Base-by-base conservation (phyloP, 2,329 filamentous ascomycete genomes). In the Hypoxylon sp. region DNA sequence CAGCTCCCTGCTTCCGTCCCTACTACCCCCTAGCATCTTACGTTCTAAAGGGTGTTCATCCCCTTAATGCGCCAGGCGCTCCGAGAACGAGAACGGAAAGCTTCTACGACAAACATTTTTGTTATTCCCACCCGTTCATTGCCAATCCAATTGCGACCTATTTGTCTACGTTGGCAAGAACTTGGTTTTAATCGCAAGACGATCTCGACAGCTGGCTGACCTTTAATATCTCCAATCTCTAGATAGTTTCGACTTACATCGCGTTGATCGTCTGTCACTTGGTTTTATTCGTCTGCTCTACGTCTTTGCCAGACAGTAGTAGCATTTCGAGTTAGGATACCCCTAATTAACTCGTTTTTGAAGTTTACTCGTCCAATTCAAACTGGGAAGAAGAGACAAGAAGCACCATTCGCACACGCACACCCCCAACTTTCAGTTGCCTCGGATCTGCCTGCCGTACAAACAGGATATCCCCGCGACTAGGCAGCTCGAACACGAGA, bases 261-360 rank as follows among this genome's bases (percentile, higher is more conserved):
- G 42, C 67, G 67, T 70, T 70, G 63, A 68, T n/a, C 67, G 58
- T 70, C 60, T 40, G 40, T 48, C 63, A 56, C 53, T 64, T 68
- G 61, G 44, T 60, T 66, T 62, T 44, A 31, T 49, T 57, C 60
- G 49, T 53, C 51, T 58, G 35, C 27, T 31, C 54, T 56, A 35
- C 61, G 53, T 59, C 61, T 64, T 64, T 64, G 60, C 53, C 33
- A 53, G 55, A 27, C 55, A 67, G 27, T 54, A 57, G 57, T 50
- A 63, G 48, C 60, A 14, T 25, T 49, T 56, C 40, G 42, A 62
- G 61, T 61, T 59, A 42, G 53, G 42, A 61, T 63, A 68, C 10
- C 50, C 54, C 35, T 33, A 49, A 58, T 56, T 25, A 50, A 31
- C 40, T 57, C 31, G 17, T 68, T 60, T 62, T 37, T 44, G 30